Evolutionary conservation across 345 rosid species (phyloP).

Genomic region (Eucalyptus sideroxylon): DNA sequence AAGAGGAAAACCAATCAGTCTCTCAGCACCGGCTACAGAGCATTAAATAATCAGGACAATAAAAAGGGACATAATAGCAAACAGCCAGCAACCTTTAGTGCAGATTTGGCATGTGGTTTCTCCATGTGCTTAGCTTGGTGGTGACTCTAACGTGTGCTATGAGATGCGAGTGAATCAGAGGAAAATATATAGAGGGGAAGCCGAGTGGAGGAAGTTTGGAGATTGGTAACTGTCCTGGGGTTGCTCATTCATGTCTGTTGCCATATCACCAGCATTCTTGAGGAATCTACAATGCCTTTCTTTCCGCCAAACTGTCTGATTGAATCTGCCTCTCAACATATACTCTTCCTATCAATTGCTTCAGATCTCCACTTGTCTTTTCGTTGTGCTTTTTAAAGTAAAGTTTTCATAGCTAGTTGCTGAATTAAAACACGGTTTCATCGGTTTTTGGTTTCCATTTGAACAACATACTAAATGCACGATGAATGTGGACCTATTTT

Average conservation of each 20-base stretch:
- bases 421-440: background rate
- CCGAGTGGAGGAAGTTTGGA: conserved; percentile 36
- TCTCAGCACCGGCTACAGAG: background rate
- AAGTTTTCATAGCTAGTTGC: background rate
- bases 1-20: background rate
- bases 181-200: conserved; percentile 31
- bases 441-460: background rate
- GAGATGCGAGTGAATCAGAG: background rate
- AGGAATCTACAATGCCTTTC: conserved; percentile 11
- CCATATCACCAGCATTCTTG: conserved; percentile 39
- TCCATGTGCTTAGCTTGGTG: conserved; percentile 18
- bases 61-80: background rate
- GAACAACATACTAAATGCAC: background rate
- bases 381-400: background rate
- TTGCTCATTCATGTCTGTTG: conserved; percentile 35
- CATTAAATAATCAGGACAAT: background rate
- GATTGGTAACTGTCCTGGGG: conserved; percentile 43
- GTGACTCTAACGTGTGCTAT: background rate
- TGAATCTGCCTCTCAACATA: conserved; percentile 53
- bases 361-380: conserved; percentile 19
- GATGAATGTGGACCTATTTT: background rate
- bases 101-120: conserved; percentile 48
- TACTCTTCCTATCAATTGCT: conserved; percentile 17
- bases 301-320: conserved; percentile 80
- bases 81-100: conserved; percentile 35